Percentiles rank a stretch among this genome's conserved stretches.
phyloP scores from a whole-genome alignment of 2,329 filamentous ascomycete genomes.

The Diaporthe destruens region DNA sequence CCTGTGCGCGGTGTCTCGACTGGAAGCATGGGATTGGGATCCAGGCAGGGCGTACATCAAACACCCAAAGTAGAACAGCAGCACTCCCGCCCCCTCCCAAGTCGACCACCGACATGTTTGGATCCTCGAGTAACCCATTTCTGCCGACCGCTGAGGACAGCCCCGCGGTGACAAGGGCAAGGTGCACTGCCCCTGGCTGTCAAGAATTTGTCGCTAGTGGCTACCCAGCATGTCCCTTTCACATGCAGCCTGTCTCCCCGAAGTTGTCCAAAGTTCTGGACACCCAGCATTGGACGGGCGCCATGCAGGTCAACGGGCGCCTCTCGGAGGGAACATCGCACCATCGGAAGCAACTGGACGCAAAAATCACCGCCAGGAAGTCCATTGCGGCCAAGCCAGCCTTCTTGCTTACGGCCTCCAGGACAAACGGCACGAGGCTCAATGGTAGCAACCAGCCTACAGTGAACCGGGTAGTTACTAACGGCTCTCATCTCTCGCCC shows the following conservation, averaged over 20 bases:
- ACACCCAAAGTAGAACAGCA: constrained; percentile 10
- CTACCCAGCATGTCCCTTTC: constrained; percentile 35
- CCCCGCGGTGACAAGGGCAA: constrained; percentile 36
- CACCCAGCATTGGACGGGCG: neutral
- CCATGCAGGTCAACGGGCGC: constrained; percentile 17
- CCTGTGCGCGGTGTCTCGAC: constrained; percentile 36
- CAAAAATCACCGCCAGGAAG: constrained; percentile 41
- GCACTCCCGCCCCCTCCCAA: neutral
- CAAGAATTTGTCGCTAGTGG: constrained; percentile 15
- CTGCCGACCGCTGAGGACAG: constrained; percentile 29
- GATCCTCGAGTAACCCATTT: constrained; percentile 37
- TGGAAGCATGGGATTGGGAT: constrained; percentile 36
- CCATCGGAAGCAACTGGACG: constrained; percentile 37
- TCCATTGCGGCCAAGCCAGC: constrained; percentile 32
- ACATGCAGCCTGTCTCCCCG: constrained; percentile 31
- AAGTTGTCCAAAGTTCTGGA: constrained; percentile 23
- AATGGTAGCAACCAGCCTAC: constrained; percentile 10
- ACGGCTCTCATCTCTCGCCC: constrained; percentile 15
- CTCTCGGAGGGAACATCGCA: constrained; percentile 1
- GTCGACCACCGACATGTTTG: constrained; percentile 18
- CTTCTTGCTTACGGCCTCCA: constrained; percentile 23
- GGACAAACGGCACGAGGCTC: constrained; percentile 1
- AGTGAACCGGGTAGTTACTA: constrained; percentile 17
- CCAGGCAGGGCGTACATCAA: constrained; percentile 23
- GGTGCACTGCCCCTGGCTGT: constrained; percentile 37